Evolutionary conservation across 1,284 basidiomycete genomes (phyloP), one percentile per base, ranked within the genome.

Genomic region (Cutaneotrichosporon arboriforme): DNA sequence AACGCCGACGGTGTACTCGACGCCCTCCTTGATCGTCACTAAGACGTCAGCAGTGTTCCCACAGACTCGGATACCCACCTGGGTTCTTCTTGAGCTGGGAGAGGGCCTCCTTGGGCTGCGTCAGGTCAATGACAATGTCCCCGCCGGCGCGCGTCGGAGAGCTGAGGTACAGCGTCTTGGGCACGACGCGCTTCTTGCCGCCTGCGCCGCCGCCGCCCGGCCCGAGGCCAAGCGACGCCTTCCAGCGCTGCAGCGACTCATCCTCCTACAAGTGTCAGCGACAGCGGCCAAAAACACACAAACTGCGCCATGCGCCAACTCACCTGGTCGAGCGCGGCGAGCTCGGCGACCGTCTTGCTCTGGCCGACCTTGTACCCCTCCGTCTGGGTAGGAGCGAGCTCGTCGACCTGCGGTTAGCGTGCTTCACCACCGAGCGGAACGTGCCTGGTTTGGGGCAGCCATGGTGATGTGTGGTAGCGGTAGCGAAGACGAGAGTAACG

Each of bases 221-320:
- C 7, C 26, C 26, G 33, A 81, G 66, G 15, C 80, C 80, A 10
- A 81, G 70, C 35, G 76, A 78, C 3, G 77, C 77, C 64, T 81
- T 81, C 80, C 80, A 81, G 51, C 78, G 74, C 48, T 77, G 77
- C 9, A 81, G 72, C 44, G 77, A 79, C 64, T 81, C 80, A 63
- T 81, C 80, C 49, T 80, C 76, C 63, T 77, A 54, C 35, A 31
- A 17, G 26, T 33, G 43, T 34, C 18, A 33, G 52, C n/a, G 21
- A 20, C n/a, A 34, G 20, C 17, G 3, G 23, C 33, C 15, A 10
- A 20, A n/a, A 10, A 12, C 33, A 14, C 15, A n/a, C n/a, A n/a
- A n/a, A n/a, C n/a, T n/a, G n/a, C n/a, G n/a, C n/a, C n/a, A n/a
- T n/a, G n/a, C n/a, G n/a, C n/a, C n/a, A 10, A 18, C 47, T 15